Evolutionary conservation across 768 basidiomycete species (phyloP).

Genomic region (Suillus weaverae): DNA sequence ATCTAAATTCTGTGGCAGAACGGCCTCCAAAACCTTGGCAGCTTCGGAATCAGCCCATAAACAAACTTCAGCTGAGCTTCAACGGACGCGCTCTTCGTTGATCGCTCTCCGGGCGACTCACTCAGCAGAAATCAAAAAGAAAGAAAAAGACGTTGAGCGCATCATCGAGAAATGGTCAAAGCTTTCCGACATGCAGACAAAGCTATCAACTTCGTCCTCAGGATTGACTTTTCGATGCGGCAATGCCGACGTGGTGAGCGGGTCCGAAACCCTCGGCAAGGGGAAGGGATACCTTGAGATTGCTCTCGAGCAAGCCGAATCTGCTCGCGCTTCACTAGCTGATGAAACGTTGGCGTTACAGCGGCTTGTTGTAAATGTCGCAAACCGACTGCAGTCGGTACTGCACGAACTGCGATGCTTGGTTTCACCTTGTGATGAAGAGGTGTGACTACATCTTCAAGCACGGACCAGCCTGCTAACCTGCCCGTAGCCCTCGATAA

Average conservation of each 20-base stretch:
- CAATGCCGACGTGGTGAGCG: conserved; percentile 50
- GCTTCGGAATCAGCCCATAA: conserved; percentile 67
- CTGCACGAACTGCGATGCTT: conserved; percentile 46
- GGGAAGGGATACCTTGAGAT: conserved; percentile 60
- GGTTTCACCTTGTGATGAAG: conserved; percentile 44
- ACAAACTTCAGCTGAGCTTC: conserved; percentile 66
- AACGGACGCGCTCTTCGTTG: conserved; percentile 66
- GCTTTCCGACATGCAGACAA: conserved; percentile 65
- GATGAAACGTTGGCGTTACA: conserved; percentile 68
- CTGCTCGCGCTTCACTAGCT: conserved; percentile 55
- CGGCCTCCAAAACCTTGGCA: conserved; percentile 53
- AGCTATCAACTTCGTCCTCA: conserved; percentile 46
- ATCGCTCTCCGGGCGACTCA: conserved; percentile 71
- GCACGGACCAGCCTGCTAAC: conserved; percentile 9
- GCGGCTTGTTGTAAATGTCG: conserved; percentile 56
- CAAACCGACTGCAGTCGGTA: conserved; percentile 64
- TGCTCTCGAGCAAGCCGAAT: conserved; percentile 74
- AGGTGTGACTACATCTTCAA: conserved; percentile 37
- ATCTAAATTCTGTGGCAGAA: conserved; percentile 33
- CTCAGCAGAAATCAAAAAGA: conserved; percentile 73
- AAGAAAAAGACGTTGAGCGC: conserved; percentile 77
- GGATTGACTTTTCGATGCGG: conserved; percentile 53
- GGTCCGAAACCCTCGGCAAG: conserved; percentile 45
- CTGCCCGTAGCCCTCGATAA: conserved; percentile 40
- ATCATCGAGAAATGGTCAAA: conserved; percentile 76